Percentiles rank a stretch among this genome's conserved stretches.
Evolutionary conservation across 2,329 filamentous ascomycete genomes (phyloP).

Genomic region (Fusarium cicatricum): DNA sequence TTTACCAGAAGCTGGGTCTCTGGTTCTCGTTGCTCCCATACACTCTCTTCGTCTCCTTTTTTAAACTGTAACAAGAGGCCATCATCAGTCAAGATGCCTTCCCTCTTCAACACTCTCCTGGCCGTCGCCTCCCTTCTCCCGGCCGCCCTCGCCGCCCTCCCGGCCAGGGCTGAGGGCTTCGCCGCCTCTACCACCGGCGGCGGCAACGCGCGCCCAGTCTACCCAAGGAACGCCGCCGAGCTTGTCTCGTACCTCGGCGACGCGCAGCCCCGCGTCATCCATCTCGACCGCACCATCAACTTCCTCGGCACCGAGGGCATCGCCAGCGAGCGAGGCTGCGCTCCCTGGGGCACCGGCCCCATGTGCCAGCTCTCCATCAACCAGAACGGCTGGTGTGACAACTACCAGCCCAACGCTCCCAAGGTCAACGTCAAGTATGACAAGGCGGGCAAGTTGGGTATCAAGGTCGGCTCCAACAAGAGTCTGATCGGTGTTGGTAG

Average conservation of each 20-base stretch:
- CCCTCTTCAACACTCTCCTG: constrained; percentile 33
- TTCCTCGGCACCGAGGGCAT: constrained; percentile 65
- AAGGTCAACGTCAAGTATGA: constrained; percentile 57
- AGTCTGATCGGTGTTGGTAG: constrained; percentile 61
- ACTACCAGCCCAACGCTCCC: constrained; percentile 62
- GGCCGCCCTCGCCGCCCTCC: constrained; percentile 36
- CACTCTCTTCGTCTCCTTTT: neutral
- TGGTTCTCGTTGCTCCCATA: constrained; percentile 9
- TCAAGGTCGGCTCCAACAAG: constrained; percentile 66
- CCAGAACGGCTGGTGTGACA: constrained; percentile 65
- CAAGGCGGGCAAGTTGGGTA: constrained; percentile 60
- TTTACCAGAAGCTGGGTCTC: constrained; percentile 29
- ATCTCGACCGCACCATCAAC: constrained; percentile 64
- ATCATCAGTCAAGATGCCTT: constrained; percentile 25
- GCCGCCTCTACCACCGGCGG: constrained; percentile 66
- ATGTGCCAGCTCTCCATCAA: constrained; percentile 68
- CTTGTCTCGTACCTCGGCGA: constrained; percentile 67
- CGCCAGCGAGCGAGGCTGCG: constrained; percentile 61
- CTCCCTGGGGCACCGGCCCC: constrained; percentile 63
- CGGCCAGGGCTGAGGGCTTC: constrained; percentile 53
- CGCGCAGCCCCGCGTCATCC: constrained; percentile 61
- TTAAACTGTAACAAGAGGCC: neutral
- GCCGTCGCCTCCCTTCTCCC: constrained; percentile 32
- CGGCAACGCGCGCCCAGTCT: constrained; percentile 61
- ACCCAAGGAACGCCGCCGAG: constrained; percentile 62